phyloP scores from a whole-genome alignment of 192 early-diverging fungal genomes.

The Backusella tuberculispora region DNA sequence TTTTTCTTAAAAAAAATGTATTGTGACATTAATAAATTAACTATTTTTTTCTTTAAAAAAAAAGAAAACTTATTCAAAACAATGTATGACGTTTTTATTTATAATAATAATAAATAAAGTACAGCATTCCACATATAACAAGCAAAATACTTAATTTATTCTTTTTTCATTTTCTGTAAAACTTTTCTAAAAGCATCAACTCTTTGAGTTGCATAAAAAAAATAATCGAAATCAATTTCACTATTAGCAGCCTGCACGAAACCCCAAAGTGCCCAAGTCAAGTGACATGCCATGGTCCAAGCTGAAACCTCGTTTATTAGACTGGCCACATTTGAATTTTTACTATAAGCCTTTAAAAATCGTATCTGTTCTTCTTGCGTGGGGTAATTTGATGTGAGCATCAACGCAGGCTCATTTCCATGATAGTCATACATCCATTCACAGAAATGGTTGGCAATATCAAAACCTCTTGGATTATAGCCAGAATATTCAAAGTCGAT shows the following conservation, averaged over 20 bases:
- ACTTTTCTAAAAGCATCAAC: slow-evolving; percentile 47
- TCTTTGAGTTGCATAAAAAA: slow-evolving; percentile 65
- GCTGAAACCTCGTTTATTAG: slow-evolving; percentile 39
- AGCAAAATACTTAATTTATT: too few relatives aligned
- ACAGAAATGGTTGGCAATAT: slow-evolving; percentile 86
- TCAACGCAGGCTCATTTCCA: slow-evolving; percentile 42
- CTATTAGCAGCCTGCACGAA: slow-evolving; percentile 75
- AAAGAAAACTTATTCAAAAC: too few relatives aligned
- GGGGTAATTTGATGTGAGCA: slow-evolving; percentile 58
- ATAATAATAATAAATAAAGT: too few relatives aligned
- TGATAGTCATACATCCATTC: slow-evolving; percentile 89
- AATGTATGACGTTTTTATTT: too few relatives aligned
- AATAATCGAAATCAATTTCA: slow-evolving; percentile 81
- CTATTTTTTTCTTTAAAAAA: too few relatives aligned
- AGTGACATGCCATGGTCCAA: slow-evolving; percentile 58
- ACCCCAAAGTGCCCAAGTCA: slow-evolving; percentile 84
- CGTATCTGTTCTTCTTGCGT: slow-evolving; percentile 53
- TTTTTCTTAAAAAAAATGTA: too few relatives aligned
- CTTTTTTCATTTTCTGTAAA: background rate
- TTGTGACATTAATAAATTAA: too few relatives aligned
- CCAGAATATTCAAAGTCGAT: slow-evolving; percentile 87
- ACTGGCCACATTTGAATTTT: slow-evolving; percentile 13
- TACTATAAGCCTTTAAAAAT: slow-evolving; percentile 69
- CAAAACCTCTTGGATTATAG: slow-evolving; percentile 78
- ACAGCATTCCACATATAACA: too few relatives aligned